Conservation (phyloP, 2,329 filamentous ascomycete genomes). For the Ceratocystis papillata region DNA sequence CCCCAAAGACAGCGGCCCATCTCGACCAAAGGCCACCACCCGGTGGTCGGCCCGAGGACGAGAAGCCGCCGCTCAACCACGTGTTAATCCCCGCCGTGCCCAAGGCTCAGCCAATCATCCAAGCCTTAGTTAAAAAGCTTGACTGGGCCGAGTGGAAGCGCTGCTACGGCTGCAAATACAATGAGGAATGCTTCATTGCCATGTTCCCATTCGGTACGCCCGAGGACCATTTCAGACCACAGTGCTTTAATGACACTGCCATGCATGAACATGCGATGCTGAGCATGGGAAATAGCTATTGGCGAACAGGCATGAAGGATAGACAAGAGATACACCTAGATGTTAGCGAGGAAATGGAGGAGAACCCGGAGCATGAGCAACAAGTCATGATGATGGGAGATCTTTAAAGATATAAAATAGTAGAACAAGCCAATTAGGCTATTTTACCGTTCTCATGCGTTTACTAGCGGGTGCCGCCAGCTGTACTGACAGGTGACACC, state of each 20-base stretch:
- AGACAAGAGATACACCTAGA: not conserved
- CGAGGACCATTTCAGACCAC: conserved; percentile 39
- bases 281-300: conserved; percentile 17
- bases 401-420: not conserved
- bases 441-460: not conserved
- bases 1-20: not conserved
- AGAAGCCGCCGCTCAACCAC: conserved; percentile 11
- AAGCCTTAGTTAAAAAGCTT: conserved; percentile 38
- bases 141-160: conserved; percentile 52
- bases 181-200: conserved; percentile 50
- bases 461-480: not conserved
- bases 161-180: conserved; percentile 41
- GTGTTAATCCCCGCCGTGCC: conserved; percentile 18
- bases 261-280: not conserved
- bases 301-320: not conserved
- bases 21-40: not conserved
- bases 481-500: not conserved
- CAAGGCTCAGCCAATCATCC: conserved; percentile 24
- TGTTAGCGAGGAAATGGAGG: not conserved
- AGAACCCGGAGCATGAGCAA: not conserved
- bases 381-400: not conserved
- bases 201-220: conserved; percentile 51
- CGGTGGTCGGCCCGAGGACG: not conserved
- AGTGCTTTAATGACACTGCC: conserved; percentile 17
- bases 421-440: not conserved